These are phyloP conservation scores for Nakazawaea ernobii DNA, from an alignment of 805 yeast species.

Conservation along the genomic window DNA sequence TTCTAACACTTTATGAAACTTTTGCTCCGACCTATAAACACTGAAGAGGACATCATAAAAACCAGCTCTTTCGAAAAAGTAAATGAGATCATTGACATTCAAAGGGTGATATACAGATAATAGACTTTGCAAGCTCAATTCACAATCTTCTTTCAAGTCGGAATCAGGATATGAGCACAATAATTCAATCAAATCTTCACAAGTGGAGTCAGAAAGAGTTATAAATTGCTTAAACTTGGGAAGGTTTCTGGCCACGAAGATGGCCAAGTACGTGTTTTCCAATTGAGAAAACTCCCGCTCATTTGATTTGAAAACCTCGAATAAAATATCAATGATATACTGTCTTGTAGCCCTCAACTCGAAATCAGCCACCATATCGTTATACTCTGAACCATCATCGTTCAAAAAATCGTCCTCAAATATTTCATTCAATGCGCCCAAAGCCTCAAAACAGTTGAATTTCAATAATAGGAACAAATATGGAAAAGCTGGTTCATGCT, in stretches of 20 bases:
- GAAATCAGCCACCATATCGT: constrained; percentile 16
- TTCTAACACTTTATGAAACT: constrained; percentile 46
- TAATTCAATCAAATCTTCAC: constrained; percentile 41
- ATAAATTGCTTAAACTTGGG: constrained; percentile 85
- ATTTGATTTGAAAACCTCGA: constrained; percentile 47
- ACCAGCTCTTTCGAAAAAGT: constrained; percentile 45
- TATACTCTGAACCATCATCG: constrained; percentile 36
- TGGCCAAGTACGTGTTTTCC: constrained; percentile 38
- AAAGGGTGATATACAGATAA: constrained; percentile 61
- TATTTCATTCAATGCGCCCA: constrained; percentile 70
- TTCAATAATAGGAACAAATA: constrained; percentile 55
- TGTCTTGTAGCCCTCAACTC: constrained; percentile 56
- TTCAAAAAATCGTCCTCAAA: constrained; percentile 77
- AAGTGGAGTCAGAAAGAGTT: constrained; percentile 54
- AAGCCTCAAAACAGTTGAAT: constrained; percentile 50
- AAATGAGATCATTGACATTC: constrained; percentile 41
- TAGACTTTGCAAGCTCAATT: constrained; percentile 69
- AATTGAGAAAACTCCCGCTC: constrained; percentile 22
- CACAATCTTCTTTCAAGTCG: constrained; percentile 50
- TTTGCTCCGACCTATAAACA: constrained; percentile 49
- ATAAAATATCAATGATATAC: constrained; percentile 64
- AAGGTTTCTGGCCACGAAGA: constrained; percentile 74
- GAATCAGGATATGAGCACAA: constrained; percentile 39
- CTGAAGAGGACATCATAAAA: constrained; percentile 55
- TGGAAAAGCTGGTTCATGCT: constrained; percentile 57